Evolutionary conservation across 139 green algal genomes (phyloP), one percentile per base, ranked within the genome.

Genomic region (Auxenochlorella protothecoides): DNA sequence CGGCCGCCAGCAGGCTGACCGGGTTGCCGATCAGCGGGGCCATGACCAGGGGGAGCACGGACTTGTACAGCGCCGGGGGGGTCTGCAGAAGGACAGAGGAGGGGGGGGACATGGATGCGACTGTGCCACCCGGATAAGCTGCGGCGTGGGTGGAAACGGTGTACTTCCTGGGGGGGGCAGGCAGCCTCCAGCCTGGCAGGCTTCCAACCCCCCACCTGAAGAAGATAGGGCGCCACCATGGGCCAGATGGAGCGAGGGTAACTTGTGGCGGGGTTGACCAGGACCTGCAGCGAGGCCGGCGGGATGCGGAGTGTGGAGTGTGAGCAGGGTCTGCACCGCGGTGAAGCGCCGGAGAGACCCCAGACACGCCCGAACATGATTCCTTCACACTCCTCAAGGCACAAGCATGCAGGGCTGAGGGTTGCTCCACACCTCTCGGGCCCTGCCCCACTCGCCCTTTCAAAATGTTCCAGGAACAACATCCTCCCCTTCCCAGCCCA

Each of bases 201-300:
- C 15, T 9, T 51, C 7, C 72, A 64, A 63, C 71, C 56, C 0
- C 87, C 84, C 59, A 91, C 74, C 53, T 81, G 55, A 3, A 88
- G 74, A 53, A 96, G 81, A 65, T 91, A 69, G 1, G 89, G 87
- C 8, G 88, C 88, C 4, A 91, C 11, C 10, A 69, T 4, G 5
- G 90, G 85, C 92, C 92, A 97, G 15, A 81, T 66, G 51, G 77
- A 86, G 67, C 76, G 55, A 51, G 65, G 52, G 74, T 92, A 96
- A 64, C 75, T 87, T 54, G 92, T 97, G 53, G 91, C 92, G 2
- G 92, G 92, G 85, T 97, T 97, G 63, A 96, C 87, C 56, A 93
- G 82, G 14, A 94, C 77, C 5, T 7, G 9, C 61, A 65, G 61
- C 61, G 61, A 14, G 3, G 9, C 13, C 61, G 8, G 61, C 12